These are phyloP conservation scores for Brassica nigra DNA, from an alignment of 345 rosid species.

Conservation along the genomic window DNA sequence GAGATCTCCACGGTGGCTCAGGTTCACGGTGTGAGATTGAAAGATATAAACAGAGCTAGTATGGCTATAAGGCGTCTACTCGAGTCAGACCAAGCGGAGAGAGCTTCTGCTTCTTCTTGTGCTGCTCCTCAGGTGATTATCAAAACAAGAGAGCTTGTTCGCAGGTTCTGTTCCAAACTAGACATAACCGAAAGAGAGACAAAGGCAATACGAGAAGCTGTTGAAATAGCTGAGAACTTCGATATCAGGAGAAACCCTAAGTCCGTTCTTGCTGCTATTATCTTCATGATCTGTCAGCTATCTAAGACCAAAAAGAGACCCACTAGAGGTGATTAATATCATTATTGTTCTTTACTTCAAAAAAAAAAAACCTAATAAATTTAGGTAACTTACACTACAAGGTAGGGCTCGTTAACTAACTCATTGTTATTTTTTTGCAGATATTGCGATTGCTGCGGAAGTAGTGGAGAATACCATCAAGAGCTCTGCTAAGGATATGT, in stretches of 20 bases:
- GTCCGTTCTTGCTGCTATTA: constrained; percentile 30
- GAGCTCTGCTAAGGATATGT: constrained; percentile 43
- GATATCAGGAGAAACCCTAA: constrained; percentile 33
- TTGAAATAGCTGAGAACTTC: constrained; percentile 5
- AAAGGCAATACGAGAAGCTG: constrained; percentile 15
- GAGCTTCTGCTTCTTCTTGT: neutral
- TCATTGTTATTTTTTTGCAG: constrained; percentile 21
- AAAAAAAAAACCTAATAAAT: no score
- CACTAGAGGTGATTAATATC: constrained; percentile 2
- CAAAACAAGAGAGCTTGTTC: constrained; percentile 27
- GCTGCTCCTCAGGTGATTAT: constrained; percentile 11
- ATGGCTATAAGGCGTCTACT: constrained; percentile 10
- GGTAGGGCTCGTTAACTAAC: neutral
- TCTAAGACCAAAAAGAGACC: neutral
- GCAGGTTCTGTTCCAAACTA: constrained; percentile 25
- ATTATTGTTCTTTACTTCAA: neutral
- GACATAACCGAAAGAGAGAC: neutral
- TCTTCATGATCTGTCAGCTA: constrained; percentile 28
- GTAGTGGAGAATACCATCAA: constrained; percentile 43
- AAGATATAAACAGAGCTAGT: constrained; percentile 3
- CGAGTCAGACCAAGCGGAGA: neutral
- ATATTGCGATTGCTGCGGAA: constrained; percentile 30
- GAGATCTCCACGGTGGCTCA: constrained; percentile 13
- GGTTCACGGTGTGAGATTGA: neutral
- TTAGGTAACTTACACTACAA: neutral